A percentile compares a stretch with the other conserved stretches of the same genome.
Conservation (phyloP, 768 basidiomycete species). For the Boletus rex-veris region DNA sequence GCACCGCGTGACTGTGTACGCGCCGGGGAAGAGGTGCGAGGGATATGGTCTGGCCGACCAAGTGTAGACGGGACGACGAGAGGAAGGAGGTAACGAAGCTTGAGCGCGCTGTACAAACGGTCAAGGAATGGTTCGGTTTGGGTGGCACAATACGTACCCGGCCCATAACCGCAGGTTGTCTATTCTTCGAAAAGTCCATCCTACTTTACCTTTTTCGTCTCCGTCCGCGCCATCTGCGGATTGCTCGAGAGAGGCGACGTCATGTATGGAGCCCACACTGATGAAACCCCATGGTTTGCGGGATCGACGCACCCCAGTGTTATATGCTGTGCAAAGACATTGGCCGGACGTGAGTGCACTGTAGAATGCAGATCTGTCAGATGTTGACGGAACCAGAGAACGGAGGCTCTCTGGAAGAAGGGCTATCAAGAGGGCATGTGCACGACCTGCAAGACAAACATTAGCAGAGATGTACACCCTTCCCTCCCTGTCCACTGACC, state of each 20-base stretch:
- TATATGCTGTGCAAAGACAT: conserved; percentile 77
- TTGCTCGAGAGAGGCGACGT: conserved; percentile 65
- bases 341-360: conserved; percentile 69
- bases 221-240: conserved; percentile 35
- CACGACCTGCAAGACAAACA: conserved; percentile 48
- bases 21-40: conserved; percentile 23
- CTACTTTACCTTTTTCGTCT: conserved; percentile 47
- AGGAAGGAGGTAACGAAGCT: conserved; percentile 75
- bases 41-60: conserved; percentile 25
- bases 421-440: conserved; percentile 54
- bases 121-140: neutral
- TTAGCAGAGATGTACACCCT: neutral
- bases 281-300: conserved; percentile 89
- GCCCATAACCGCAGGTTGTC: conserved; percentile 86
- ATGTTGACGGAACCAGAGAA: conserved; percentile 33
- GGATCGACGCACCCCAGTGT: conserved; percentile 73
- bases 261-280: conserved; percentile 71
- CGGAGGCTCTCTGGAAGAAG: conserved; percentile 61
- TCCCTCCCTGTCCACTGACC: conserved; percentile 41
- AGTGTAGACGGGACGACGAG: conserved; percentile 52
- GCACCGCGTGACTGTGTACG: conserved; percentile 15
- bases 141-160: conserved; percentile 51
- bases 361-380: conserved; percentile 42
- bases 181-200: conserved; percentile 82
- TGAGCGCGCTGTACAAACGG: conserved; percentile 56